phyloP scores from a whole-genome alignment of 2,329 filamentous ascomycete species.

The Pseudopithomyces maydicus region DNA sequence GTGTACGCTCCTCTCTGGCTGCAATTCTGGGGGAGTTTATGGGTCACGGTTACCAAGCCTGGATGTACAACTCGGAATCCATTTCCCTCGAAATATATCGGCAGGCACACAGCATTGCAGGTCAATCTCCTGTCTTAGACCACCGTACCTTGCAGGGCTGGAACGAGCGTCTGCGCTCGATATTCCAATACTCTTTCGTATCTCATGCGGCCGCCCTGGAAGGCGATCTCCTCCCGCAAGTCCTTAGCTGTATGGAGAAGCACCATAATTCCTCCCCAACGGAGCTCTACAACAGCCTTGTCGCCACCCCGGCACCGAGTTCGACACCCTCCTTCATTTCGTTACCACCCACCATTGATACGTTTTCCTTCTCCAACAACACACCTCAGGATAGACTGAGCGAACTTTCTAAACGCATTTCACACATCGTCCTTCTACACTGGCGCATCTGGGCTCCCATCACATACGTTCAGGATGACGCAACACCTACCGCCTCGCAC shows the following conservation, averaged over 20 bases:
- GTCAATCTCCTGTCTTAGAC: conserved; percentile 32
- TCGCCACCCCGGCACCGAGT: conserved; percentile 28
- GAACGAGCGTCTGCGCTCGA: conserved; percentile 38
- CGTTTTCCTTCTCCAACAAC: conserved; percentile 18
- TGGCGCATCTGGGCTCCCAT: conserved; percentile 87
- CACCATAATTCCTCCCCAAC: conserved; percentile 46
- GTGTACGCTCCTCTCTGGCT: conserved; percentile 40
- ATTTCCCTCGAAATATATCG: conserved; percentile 54
- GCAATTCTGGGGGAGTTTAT: conserved; percentile 45
- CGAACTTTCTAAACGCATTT: conserved; percentile 76
- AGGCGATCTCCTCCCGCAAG: conserved; percentile 27
- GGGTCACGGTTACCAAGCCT: conserved; percentile 41
- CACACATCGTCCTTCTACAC: conserved; percentile 83
- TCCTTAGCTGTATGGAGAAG: conserved; percentile 32
- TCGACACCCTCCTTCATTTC: conserved; percentile 18
- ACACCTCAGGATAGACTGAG: conserved; percentile 49
- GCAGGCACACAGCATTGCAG: conserved; percentile 44
- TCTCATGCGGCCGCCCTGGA: conserved; percentile 39
- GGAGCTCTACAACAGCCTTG: conserved; percentile 51
- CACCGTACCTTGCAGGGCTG: conserved; percentile 42
- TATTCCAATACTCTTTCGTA: conserved; percentile 39
- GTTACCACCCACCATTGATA: conserved; percentile 27
- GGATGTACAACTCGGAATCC: conserved; percentile 48
- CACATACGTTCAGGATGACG: conserved; percentile 60
- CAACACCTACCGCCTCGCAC: background rate